A percentile compares a stretch with the other conserved stretches of the same genome.
phyloP scores from a whole-genome alignment of 306 rosid species.

The Lathyrus aphaca region DNA sequence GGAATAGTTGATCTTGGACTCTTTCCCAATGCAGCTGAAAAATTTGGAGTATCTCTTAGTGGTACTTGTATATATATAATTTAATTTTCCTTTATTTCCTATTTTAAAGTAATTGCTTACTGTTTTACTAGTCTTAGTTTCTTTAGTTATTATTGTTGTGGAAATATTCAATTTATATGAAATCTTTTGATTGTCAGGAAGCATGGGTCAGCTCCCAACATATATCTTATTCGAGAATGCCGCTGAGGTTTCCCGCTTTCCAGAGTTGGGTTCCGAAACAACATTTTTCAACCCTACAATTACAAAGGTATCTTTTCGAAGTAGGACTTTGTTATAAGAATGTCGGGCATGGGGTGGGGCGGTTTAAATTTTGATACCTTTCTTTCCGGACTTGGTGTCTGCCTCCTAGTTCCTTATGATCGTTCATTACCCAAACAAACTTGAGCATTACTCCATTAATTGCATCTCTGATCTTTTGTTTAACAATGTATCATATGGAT shows the following conservation, averaged over 20 bases:
- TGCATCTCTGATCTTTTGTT: background rate
- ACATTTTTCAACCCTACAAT: constrained; percentile 58
- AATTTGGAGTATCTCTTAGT: constrained; percentile 77
- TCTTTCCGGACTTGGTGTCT: background rate
- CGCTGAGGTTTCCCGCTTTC: constrained; percentile 74
- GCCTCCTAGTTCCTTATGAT: background rate
- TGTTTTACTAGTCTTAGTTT: background rate
- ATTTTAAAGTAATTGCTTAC: constrained; percentile 8
- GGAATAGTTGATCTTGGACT: constrained; percentile 91
- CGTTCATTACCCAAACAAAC: constrained; percentile 2
- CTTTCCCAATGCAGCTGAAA: constrained; percentile 89
- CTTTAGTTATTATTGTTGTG: constrained; percentile 23
- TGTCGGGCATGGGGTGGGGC: background rate
- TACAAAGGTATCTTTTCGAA: constrained; percentile 56
- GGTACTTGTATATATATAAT: constrained; percentile 48
- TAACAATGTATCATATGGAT: constrained; percentile 11
- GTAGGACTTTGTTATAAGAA: constrained; percentile 14
- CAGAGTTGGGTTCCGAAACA: constrained; percentile 63
- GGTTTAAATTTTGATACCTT: constrained; percentile 6
- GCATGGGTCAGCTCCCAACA: constrained; percentile 88
- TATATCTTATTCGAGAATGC: constrained; percentile 85
- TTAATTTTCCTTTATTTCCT: constrained; percentile 3
- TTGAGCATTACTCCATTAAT: constrained; percentile 25
- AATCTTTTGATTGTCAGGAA: constrained; percentile 52
- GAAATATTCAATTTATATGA: constrained; percentile 32